These are phyloP conservation scores for Bacterosira constricta DNA, from an alignment of 108 stramenopile genomes.

Conservation along the genomic window DNA sequence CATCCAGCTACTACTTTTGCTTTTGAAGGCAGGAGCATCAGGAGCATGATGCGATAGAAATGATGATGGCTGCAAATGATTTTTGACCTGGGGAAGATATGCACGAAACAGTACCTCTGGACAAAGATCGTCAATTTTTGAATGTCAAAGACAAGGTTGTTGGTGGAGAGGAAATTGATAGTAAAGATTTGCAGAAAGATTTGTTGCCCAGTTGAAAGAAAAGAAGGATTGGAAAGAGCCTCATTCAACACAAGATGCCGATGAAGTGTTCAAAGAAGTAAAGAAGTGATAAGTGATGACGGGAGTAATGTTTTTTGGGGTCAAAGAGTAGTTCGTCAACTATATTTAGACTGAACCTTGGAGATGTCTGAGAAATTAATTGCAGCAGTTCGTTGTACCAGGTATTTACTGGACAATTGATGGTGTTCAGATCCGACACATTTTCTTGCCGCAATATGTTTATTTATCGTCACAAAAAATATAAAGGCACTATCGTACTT, in stretches of 20 bases:
- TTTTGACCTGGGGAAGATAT: conserved; percentile 72
- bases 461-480: no score
- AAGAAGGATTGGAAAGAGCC: conserved; percentile 6
- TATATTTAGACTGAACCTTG: background rate
- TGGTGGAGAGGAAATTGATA: conserved; percentile 6
- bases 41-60: conserved; percentile 73
- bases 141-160: conserved; percentile 25
- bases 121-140: conserved; percentile 78
- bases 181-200: conserved; percentile 45
- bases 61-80: conserved; percentile 85
- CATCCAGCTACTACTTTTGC: conserved; percentile 84
- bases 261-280: background rate
- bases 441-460: no score
- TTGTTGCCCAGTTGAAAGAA: conserved; percentile 40
- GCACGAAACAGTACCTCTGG: conserved; percentile 63
- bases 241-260: background rate
- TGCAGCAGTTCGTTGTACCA: no score
- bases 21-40: conserved; percentile 71
- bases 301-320: no score
- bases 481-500: no score
- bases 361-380: no score
- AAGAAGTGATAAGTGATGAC: background rate
- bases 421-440: no score
- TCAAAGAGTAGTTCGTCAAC: background rate
- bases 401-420: no score